Conservation (phyloP, 768 basidiomycete species). For the Kwoniella newhampshirensis region DNA sequence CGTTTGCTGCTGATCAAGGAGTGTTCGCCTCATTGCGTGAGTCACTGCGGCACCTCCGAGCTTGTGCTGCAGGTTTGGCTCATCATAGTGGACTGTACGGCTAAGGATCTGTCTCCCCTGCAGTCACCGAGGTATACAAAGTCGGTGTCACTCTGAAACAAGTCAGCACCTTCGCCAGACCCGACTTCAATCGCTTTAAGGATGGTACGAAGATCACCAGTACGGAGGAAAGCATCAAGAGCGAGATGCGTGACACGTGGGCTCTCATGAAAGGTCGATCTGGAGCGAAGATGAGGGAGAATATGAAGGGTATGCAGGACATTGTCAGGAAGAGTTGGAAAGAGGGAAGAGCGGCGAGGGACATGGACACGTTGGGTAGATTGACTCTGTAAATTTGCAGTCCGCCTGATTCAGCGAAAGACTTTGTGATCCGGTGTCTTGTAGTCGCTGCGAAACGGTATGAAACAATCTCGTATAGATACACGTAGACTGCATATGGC, state of each 20-base stretch:
- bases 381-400: too few species aligned
- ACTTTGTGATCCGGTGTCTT: too few species aligned
- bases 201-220: slow-evolving; percentile 31
- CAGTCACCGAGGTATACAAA: slow-evolving; percentile 23
- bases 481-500: too few species aligned
- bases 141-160: slow-evolving; percentile 32
- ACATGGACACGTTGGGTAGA: slow-evolving; percentile 16
- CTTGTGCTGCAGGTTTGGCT: too few species aligned
- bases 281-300: slow-evolving; percentile 24
- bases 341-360: slow-evolving; percentile 15
- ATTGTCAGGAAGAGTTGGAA: slow-evolving; percentile 15
- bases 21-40: slow-evolving; percentile 26
- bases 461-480: too few species aligned
- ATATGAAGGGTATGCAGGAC: slow-evolving; percentile 24
- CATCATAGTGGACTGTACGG: too few species aligned
- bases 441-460: too few species aligned
- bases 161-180: slow-evolving; percentile 24
- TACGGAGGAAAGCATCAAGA: slow-evolving; percentile 37
- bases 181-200: slow-evolving; percentile 24
- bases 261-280: slow-evolving; percentile 9
- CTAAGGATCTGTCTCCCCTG: too few species aligned
- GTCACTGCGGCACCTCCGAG: too few species aligned
- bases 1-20: slow-evolving; percentile 38
- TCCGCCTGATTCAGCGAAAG: too few species aligned
- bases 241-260: slow-evolving; percentile 27